Evolutionary conservation across 441 rosid genomes (phyloP).

Genomic region (Pelargonium myrrhifolium): DNA sequence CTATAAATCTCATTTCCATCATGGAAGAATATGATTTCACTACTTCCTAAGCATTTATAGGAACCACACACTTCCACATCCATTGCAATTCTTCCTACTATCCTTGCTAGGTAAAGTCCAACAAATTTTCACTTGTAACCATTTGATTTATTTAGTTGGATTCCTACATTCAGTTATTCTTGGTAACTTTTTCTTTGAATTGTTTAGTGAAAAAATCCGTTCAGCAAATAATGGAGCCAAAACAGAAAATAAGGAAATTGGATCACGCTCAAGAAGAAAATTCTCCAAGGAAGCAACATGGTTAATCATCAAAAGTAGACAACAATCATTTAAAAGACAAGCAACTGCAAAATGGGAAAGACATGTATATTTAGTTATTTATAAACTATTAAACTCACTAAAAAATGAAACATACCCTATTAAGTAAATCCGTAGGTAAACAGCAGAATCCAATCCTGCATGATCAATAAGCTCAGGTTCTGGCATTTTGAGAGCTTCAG

Average conservation of each 20-base stretch:
- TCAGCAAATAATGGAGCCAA: not conserved
- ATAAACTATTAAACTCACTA: too few species aligned
- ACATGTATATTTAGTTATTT: not conserved
- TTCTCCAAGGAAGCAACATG: not conserved
- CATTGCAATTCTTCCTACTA: not conserved
- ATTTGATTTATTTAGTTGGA: not conserved
- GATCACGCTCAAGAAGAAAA: not conserved
- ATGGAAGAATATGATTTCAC: not conserved
- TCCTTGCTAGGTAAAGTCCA: not conserved
- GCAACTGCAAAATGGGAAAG: not conserved
- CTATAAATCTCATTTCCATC: not conserved
- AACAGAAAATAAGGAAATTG: not conserved
- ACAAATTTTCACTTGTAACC: not conserved
- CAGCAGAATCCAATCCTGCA: slow-evolving; percentile 95
- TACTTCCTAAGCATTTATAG: not conserved
- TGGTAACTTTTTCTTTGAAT: not conserved
- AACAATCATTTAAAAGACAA: not conserved
- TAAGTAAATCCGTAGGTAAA: slow-evolving; percentile 80
- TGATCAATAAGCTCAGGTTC: slow-evolving; percentile 93
- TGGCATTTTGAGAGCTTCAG: slow-evolving; percentile 90
- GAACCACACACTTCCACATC: not conserved
- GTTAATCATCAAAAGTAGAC: not conserved
- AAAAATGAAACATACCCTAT: slow-evolving; percentile 51
- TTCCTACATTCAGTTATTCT: not conserved
- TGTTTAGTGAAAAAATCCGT: not conserved